phyloP scores from a whole-genome alignment of 768 basidiomycete genomes.

The Ephemerocybe angulata region DNA sequence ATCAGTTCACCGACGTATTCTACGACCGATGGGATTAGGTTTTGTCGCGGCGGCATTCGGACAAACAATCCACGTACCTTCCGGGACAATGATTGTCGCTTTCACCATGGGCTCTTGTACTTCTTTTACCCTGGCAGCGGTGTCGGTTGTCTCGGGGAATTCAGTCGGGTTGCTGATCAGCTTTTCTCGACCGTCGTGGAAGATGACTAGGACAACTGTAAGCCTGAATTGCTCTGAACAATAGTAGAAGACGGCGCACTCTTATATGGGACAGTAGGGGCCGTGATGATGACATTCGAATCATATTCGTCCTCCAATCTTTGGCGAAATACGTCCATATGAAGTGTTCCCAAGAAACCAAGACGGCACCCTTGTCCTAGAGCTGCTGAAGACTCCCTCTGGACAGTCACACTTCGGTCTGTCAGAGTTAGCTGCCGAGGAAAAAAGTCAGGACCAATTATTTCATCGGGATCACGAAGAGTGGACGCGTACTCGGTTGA shows the following conservation, averaged over 20 bases:
- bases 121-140: slow-evolving; percentile 56
- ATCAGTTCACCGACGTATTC: slow-evolving; percentile 96
- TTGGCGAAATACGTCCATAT: slow-evolving; percentile 96
- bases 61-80: slow-evolving; percentile 48
- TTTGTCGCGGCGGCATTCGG: not conserved
- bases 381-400: slow-evolving; percentile 89
- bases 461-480: slow-evolving; percentile 14
- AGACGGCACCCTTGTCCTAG: slow-evolving; percentile 93
- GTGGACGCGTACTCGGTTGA: slow-evolving; percentile 60
- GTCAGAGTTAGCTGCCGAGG: slow-evolving; percentile 67
- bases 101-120: slow-evolving; percentile 92
- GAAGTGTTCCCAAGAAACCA: slow-evolving; percentile 92
- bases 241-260: slow-evolving; percentile 36
- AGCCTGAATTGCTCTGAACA: slow-evolving; percentile 1
- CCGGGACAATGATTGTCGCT: slow-evolving; percentile 91
- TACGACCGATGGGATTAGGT: slow-evolving; percentile 23
- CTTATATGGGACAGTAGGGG: slow-evolving; percentile 94
- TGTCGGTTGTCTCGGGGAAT: slow-evolving; percentile 82
- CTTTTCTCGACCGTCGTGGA: slow-evolving; percentile 52
- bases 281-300: slow-evolving; percentile 91
- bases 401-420: slow-evolving; percentile 85
- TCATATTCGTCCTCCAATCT: slow-evolving; percentile 96
- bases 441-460: not conserved
- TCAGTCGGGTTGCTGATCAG: slow-evolving; percentile 90
- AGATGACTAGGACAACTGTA: slow-evolving; percentile 54